Conservation (phyloP, 257 asterid species). For the Solanum gandarillasii region DNA sequence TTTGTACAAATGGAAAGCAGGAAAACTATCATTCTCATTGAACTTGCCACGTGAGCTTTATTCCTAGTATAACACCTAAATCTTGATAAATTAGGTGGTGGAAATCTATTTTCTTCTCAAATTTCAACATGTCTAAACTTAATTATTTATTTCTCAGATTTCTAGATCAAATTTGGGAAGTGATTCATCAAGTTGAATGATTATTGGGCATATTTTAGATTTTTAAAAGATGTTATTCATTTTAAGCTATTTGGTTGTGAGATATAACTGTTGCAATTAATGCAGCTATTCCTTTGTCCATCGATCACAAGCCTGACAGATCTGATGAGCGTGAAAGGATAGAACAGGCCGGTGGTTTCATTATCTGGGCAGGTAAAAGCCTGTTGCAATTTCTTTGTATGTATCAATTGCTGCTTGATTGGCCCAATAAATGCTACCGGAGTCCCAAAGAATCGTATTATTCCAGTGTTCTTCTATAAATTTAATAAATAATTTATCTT, state of each 20-base stretch:
- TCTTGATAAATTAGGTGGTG: background rate
- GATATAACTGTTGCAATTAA: background rate
- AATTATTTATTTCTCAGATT: background rate
- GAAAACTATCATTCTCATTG: background rate
- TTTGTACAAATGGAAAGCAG: background rate
- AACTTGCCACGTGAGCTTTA: background rate
- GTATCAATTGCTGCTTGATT: background rate
- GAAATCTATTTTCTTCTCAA: background rate
- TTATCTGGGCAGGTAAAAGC: conserved; percentile 65
- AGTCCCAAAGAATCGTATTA: background rate
- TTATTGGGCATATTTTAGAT: background rate
- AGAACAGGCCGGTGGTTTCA: conserved; percentile 78
- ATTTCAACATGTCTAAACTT: background rate
- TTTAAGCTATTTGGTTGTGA: background rate
- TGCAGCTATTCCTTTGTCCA: conserved; percentile 68
- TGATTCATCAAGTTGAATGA: background rate
- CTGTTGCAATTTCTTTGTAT: background rate
- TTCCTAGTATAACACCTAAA: background rate
- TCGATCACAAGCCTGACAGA: conserved; percentile 82
- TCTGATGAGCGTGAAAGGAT: conserved; percentile 82
- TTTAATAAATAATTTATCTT: background rate
- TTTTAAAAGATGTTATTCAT: background rate
- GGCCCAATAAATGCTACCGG: background rate
- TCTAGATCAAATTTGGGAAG: background rate
- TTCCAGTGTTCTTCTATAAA: background rate